Evolutionary conservation across 2,329 filamentous ascomycete species (phyloP), one percentile per base, ranked within the genome.

Genomic region (Westerdykella aurantiaca): DNA sequence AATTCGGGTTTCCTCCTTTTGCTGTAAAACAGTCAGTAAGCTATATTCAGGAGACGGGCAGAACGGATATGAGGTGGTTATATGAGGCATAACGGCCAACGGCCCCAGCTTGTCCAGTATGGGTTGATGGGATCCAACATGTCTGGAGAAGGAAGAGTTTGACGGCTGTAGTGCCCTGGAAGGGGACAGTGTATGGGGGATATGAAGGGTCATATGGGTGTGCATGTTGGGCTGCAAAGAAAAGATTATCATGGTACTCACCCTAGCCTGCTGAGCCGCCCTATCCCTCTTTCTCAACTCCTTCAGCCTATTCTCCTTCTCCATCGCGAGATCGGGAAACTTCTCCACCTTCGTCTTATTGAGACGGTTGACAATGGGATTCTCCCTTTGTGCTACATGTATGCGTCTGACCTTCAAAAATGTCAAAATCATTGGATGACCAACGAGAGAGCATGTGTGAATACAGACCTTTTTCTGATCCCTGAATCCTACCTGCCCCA

Each of bases 311-410:
- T 88, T 85, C 43, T 95, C 89, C 63, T 84, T 86, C 72, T 96
- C 90, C 62, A 84, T 80, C 46, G 78, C 75, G 11, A 98, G 72
- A 63, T 97, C 88, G 0, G 91, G 89, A 64, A 83, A 88, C 67
- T 83, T 87, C 72, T 97, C 91, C 29, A 86, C 80, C 56, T 85
- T 88, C 31, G 93, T 98, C 77, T 97, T 98, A 74, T 96, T 97
- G 52, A 98, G 80, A n/a, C 93, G 82, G 72, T 98, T 98, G 72
- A 98, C 81, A 60, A 96, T 88, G 39, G 83, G 73, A 67, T 98
- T 98, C 65, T 94, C 87, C 41, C 91, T 81, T 62, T 83, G 78
- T 10, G 81, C 68, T 13, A 98, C 86, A 45, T 94, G 81, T 45
- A 95, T 74, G 55, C 84, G 83, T 71, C 86, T 90, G 51, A 96